Evolutionary conservation across 2,329 filamentous ascomycete genomes (phyloP).

Genomic region (Curvularia hawaiiensis): DNA sequence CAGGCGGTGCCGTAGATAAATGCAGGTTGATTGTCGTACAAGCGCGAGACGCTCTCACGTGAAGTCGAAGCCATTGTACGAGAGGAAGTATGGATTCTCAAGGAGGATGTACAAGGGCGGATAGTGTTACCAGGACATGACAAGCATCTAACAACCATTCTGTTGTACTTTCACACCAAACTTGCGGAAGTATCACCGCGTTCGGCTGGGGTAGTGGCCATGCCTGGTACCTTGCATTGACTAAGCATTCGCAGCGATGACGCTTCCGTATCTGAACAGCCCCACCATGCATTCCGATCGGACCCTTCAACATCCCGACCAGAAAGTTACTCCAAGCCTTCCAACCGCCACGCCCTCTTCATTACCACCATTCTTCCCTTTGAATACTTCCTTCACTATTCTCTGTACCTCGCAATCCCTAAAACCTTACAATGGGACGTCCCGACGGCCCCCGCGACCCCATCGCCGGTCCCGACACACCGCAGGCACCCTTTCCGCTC

Average conservation of each 20-base stretch:
- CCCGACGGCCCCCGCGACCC: constrained; percentile 37
- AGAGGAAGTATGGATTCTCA: neutral
- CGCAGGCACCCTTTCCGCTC: constrained; percentile 79
- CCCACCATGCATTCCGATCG: constrained; percentile 23
- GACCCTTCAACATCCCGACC: constrained; percentile 17
- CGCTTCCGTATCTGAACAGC: constrained; percentile 7
- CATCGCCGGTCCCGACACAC: constrained; percentile 74
- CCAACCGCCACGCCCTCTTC: neutral
- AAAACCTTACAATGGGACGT: constrained; percentile 30
- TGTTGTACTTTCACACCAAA: too few relatives aligned
- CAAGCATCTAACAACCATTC: neutral
- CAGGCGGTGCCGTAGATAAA: constrained; percentile 84
- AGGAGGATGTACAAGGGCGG: neutral
- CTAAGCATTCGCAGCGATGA: constrained; percentile 15
- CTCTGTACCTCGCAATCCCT: neutral
- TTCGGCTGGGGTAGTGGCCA: neutral
- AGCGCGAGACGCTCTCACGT: constrained; percentile 17
- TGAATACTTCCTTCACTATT: neutral
- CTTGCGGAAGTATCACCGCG: neutral
- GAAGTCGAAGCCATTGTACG: constrained; percentile 30
- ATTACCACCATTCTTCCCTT: neutral
- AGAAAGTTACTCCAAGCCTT: constrained; percentile 22
- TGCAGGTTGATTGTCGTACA: constrained; percentile 26
- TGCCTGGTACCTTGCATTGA: constrained; percentile 5
- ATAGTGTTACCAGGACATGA: neutral